phyloP scores from a whole-genome alignment of 1,139 yeast species.

The Komagataea norvegica region DNA sequence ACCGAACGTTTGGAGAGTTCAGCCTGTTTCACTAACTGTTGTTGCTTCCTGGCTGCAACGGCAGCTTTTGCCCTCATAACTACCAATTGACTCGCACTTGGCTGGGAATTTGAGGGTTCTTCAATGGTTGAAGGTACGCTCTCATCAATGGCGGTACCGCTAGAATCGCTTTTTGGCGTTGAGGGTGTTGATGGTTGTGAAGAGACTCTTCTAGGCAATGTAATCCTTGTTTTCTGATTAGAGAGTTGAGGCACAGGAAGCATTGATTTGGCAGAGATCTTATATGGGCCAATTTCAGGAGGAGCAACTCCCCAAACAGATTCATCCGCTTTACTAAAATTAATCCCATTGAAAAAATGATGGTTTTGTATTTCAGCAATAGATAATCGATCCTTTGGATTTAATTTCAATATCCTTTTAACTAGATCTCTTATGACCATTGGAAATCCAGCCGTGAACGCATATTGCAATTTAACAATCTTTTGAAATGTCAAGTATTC shows the following conservation, averaged over 20 bases:
- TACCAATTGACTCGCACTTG: conserved; percentile 25
- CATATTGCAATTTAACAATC: conserved; percentile 76
- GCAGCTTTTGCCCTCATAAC: conserved; percentile 24
- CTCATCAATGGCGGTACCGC: conserved; percentile 16
- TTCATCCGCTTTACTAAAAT: conserved; percentile 54
- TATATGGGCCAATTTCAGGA: conserved; percentile 77
- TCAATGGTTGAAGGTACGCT: conserved; percentile 14
- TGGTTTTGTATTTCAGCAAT: conserved; percentile 71
- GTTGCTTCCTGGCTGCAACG: conserved; percentile 25
- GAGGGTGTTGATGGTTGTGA: conserved; percentile 24
- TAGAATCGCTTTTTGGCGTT: conserved; percentile 15
- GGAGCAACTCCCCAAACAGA: conserved; percentile 65
- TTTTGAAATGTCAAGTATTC: conserved; percentile 94
- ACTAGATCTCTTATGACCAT: conserved; percentile 65
- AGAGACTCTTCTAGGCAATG: conserved; percentile 32
- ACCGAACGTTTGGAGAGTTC: conserved; percentile 11
- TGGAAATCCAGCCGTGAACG: conserved; percentile 78
- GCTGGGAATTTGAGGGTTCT: too few relatives aligned
- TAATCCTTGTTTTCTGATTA: conserved; percentile 16
- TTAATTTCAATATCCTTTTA: conserved; percentile 57
- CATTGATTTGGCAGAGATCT: conserved; percentile 42
- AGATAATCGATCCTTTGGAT: conserved; percentile 69
- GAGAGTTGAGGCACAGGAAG: conserved; percentile 35
- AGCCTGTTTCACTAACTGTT: conserved; percentile 24
- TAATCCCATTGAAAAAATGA: conserved; percentile 62